Evolutionary conservation across 768 basidiomycete species (phyloP).

Genomic region (Termitomyces sp.): DNA sequence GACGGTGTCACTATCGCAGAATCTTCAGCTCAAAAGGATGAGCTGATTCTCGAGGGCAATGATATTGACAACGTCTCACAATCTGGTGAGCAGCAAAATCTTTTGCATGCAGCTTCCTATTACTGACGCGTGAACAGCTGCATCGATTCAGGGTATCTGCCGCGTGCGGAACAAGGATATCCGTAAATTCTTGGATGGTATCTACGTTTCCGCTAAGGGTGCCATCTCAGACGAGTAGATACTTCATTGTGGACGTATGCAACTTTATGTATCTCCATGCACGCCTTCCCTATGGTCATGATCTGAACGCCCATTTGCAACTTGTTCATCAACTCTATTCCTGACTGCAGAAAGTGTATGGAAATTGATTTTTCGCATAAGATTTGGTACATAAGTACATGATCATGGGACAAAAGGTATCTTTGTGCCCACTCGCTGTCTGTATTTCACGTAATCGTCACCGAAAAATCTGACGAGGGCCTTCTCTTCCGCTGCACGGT

Average conservation of each 20-base stretch:
- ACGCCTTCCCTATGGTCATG: conserved; percentile 8
- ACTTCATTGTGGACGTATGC: conserved; percentile 5
- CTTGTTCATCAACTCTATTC: no score
- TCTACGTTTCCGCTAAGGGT: conserved; percentile 85
- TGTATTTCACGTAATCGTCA: conserved; percentile 76
- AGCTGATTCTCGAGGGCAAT: conserved; percentile 90
- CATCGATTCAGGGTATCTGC: conserved; percentile 95
- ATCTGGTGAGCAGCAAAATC: conserved; percentile 54
- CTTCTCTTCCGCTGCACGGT: conserved; percentile 68
- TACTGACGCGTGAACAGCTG: conserved; percentile 46
- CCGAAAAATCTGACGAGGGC: conserved; percentile 88
- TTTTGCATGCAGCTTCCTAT: neutral
- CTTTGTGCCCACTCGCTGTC: conserved; percentile 72
- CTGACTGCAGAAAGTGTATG: no score
- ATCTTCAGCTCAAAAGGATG: conserved; percentile 92
- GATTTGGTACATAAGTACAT: no score
- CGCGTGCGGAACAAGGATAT: conserved; percentile 99
- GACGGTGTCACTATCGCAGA: conserved; percentile 80
- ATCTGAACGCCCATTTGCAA: conserved; percentile 1
- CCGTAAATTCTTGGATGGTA: conserved; percentile 95
- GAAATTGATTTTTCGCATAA: no score
- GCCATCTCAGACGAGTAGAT: conserved; percentile 53
- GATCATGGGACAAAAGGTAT: conserved; percentile 84
- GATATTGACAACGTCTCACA: conserved; percentile 98
- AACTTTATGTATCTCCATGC: conserved; percentile 7